These are phyloP conservation scores for Solidago caesia DNA, from an alignment of 129 eudicot genomes.

Conservation along the genomic window DNA sequence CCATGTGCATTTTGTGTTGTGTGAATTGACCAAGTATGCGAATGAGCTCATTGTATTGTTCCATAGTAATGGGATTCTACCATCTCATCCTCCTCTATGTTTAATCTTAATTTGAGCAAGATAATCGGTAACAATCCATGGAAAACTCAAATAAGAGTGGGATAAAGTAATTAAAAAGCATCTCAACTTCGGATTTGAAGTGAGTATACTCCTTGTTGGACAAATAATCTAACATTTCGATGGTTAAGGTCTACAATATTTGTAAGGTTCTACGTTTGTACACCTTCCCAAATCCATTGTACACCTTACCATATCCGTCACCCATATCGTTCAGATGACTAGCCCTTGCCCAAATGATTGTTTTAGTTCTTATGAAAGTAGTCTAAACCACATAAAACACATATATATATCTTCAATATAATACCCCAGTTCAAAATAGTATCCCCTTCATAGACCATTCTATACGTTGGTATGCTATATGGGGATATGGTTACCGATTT, in stretches of 20 bases:
- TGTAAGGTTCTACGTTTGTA: background rate
- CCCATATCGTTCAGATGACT: no score
- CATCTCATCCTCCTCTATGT: no score
- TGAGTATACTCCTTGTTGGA: background rate
- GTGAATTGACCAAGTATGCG: no score
- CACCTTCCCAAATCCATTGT: conserved; percentile 8
- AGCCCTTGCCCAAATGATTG: background rate
- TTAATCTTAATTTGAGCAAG: no score
- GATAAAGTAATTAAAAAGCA: background rate
- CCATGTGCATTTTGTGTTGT: no score
- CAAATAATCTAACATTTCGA: background rate
- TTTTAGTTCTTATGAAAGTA: conserved; percentile 2
- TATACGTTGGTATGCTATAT: no score
- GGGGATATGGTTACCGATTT: background rate
- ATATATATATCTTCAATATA: background rate
- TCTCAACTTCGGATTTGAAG: background rate
- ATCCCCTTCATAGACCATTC: no score
- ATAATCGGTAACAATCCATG: no score
- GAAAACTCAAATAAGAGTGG: no score
- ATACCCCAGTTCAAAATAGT: background rate
- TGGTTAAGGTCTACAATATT: background rate
- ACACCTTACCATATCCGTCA: background rate
- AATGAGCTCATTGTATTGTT: no score
- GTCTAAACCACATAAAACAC: conserved; percentile 9
- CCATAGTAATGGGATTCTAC: no score